Evolutionary conservation across 805 yeast genomes (phyloP).

Genomic region (Starmerella stigmatis): DNA sequence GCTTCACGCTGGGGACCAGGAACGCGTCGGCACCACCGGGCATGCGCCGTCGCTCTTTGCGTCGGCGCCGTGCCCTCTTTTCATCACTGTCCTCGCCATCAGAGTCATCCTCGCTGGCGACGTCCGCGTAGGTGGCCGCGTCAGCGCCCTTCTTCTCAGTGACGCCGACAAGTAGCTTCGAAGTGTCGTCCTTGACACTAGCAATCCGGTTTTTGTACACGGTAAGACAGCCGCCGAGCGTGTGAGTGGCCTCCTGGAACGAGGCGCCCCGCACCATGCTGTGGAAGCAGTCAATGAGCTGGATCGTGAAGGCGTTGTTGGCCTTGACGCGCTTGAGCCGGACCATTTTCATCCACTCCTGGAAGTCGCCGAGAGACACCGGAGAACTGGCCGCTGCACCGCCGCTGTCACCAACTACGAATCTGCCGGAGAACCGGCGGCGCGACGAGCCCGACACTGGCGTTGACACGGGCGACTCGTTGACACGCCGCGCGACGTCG

Average conservation of each 20-base stretch:
- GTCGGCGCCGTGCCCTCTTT: constrained; percentile 10
- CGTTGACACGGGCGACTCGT: constrained; percentile 15
- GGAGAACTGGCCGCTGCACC: neutral
- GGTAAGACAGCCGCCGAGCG: constrained; percentile 89
- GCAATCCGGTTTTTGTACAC: constrained; percentile 86
- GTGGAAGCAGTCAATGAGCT: constrained; percentile 82
- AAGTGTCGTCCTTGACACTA: constrained; percentile 84
- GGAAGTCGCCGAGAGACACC: constrained; percentile 37
- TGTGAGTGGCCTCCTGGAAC: constrained; percentile 83
- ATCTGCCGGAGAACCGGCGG: neutral
- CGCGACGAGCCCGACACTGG: neutral
- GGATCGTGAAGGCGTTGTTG: constrained; percentile 81
- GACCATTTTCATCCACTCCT: constrained; percentile 63
- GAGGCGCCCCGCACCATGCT: constrained; percentile 60
- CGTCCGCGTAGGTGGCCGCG: constrained; percentile 37
- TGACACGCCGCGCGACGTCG: constrained; percentile 16
- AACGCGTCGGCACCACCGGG: constrained; percentile 13
- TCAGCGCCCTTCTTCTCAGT: constrained; percentile 10
- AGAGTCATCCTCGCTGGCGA: constrained; percentile 18
- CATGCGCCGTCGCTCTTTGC: neutral
- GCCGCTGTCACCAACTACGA: neutral
- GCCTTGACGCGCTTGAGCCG: constrained; percentile 77
- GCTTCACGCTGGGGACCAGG: constrained; percentile 25
- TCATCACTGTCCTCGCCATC: constrained; percentile 17
- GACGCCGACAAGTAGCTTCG: constrained; percentile 67